Percentiles rank a stretch among this genome's conserved stretches.
These are phyloP conservation scores for Pseudogymnoascus sp. DNA, from an alignment of 2,329 filamentous ascomycete species.

Conservation along the genomic window DNA sequence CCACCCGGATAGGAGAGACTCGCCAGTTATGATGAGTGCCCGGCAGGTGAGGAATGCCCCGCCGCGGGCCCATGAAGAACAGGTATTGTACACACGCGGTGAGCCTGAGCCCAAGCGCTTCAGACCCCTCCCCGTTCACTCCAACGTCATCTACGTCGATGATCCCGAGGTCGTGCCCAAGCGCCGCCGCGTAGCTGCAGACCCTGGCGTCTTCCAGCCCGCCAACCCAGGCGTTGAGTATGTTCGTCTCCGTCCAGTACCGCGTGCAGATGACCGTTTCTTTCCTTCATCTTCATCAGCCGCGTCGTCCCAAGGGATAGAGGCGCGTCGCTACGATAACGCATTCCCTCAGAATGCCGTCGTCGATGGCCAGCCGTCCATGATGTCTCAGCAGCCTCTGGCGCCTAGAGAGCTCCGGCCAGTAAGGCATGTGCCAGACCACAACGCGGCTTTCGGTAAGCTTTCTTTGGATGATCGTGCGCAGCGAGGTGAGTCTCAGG, in stretches of 20 bases:
- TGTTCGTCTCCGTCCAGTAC: neutral
- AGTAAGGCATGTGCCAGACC: neutral
- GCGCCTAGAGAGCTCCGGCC: neutral
- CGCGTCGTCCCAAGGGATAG: neutral
- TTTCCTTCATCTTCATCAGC: neutral
- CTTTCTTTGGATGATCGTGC: neutral
- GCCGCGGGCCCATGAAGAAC: neutral
- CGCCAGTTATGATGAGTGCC: neutral
- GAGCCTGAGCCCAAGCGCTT: slow-evolving; percentile 2
- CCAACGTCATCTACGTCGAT: slow-evolving; percentile 6
- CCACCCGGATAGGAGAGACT: neutral
- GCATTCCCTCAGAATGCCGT: neutral
- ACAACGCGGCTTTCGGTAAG: neutral
- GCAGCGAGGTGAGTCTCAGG: neutral
- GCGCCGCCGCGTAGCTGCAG: slow-evolving; percentile 1
- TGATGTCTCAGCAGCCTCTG: neutral
- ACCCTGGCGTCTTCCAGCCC: neutral
- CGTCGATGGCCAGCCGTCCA: neutral
- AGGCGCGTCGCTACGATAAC: neutral
- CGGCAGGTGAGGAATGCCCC: neutral
- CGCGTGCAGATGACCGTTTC: neutral
- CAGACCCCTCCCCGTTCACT: neutral
- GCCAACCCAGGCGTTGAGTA: neutral
- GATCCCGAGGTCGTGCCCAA: neutral
- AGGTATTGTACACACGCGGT: slow-evolving; percentile 2